Base-by-base conservation (phyloP, 1,284 basidiomycete species). In the Puccinia coronata region DNA sequence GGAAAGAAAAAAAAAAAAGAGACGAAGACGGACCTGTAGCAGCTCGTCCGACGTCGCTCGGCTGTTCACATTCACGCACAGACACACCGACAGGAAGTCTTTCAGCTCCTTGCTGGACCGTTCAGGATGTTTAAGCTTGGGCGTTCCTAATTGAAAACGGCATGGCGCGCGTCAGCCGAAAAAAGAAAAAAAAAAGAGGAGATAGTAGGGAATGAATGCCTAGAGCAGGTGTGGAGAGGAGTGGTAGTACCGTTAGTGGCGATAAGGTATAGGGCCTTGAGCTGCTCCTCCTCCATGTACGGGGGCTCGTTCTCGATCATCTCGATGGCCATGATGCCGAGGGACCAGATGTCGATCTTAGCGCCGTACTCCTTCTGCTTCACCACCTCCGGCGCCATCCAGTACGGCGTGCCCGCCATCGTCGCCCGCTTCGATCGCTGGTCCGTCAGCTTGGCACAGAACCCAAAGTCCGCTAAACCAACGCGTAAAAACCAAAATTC, bases 381-480 rank as follows among this genome's bases (percentile, higher is more conserved):
- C n/a, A n/a, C n/a, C n/a, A n/a, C n/a, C n/a, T n/a, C n/a, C 8
- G 96, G 96, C 0, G 96, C 96, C 96, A 99, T 99, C 96, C 96
- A 98, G 88, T 98, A 98, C 0, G 96, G 96, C 9, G 96, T 98
- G 31, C 96, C 96, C 8, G 98, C 96, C 96, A 98, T 98, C 4
- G 96, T 98, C 34, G 96, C 95, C 69, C 96, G 93, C 88, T 98
- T 98, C 23, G 95, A 95, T 87, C 98, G 97, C 87, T 98, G 94
- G 85, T 98, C 96, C 0, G 96, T 97, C 28, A 99, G 89, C 87
- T 98, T 97, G 81, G 96, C 96, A 85, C 96, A 97, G 89, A 98
- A 98, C 57, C 96, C 96, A 86, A 99, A 98, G 87, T 98, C 96
- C 85, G 96, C 95, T 96, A 84, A 25, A 82, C n/a, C n/a, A n/a